Evolutionary conservation across 805 yeast species (phyloP).

Genomic region (Starmerella ratchasimensis): DNA sequence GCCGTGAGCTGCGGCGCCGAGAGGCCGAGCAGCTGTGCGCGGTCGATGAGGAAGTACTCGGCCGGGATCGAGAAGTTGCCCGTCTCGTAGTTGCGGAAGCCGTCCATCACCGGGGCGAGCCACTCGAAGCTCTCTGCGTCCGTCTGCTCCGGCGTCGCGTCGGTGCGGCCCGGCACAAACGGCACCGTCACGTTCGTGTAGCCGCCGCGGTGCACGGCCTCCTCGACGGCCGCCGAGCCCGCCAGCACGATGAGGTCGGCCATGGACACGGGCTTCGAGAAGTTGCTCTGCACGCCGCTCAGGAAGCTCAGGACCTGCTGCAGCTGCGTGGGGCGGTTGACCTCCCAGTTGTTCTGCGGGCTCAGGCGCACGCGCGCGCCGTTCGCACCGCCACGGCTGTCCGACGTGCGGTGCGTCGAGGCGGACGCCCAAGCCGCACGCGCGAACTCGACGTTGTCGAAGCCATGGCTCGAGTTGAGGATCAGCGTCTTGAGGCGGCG

Average conservation of each 20-base stretch:
- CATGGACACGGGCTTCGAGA: slow-evolving; percentile 14
- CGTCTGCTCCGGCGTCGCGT: slow-evolving; percentile 12
- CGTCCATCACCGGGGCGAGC: slow-evolving; percentile 17
- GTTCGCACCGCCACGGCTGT: slow-evolving; percentile 18
- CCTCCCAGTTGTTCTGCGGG: slow-evolving; percentile 18
- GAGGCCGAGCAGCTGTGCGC: slow-evolving; percentile 14
- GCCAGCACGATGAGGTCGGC: slow-evolving; percentile 17
- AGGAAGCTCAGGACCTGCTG: slow-evolving; percentile 8
- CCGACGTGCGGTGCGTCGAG: slow-evolving; percentile 14
- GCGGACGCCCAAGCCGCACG: slow-evolving; percentile 19
- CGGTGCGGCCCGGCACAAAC: slow-evolving; percentile 16
- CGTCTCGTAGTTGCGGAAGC: slow-evolving; percentile 16
- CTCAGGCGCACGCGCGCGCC: slow-evolving; percentile 16
- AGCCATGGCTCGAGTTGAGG: slow-evolving; percentile 3
- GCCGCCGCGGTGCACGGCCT: slow-evolving; percentile 14
- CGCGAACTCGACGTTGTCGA: slow-evolving; percentile 11
- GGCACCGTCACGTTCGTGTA: slow-evolving; percentile 11
- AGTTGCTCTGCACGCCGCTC: slow-evolving; percentile 5
- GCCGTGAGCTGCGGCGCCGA: slow-evolving; percentile 16
- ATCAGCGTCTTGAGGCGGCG: slow-evolving; percentile 7
- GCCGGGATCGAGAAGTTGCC: slow-evolving; percentile 11
- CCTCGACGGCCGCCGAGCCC: slow-evolving; percentile 15
- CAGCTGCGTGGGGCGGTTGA: slow-evolving; percentile 17
- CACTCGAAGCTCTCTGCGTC: slow-evolving; percentile 13
- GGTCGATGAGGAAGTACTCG: slow-evolving; percentile 15